These are phyloP conservation scores for Monilinia laxa DNA, from an alignment of 2,329 filamentous ascomycete species.

Conservation along the genomic window DNA sequence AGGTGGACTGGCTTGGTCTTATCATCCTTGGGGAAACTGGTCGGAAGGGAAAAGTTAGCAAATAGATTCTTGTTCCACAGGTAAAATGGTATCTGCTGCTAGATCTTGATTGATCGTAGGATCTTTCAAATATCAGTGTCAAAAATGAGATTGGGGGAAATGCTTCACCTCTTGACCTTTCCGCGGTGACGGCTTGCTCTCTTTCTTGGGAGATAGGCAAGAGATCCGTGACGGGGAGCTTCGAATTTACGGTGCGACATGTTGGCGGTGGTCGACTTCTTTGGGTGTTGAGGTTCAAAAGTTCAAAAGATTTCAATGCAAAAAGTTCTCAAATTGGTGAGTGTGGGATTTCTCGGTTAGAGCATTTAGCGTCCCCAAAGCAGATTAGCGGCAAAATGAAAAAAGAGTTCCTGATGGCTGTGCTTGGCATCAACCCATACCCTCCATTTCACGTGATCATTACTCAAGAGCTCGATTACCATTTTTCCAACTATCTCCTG, in stretches of 20 bases:
- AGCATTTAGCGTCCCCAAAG: not conserved
- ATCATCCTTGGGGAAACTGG: conserved; percentile 98
- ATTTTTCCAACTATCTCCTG: not conserved
- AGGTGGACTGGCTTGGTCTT: conserved; percentile 99
- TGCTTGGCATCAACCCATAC: not conserved
- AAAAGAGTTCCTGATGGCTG: not conserved
- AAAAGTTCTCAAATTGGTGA: conserved; percentile 22
- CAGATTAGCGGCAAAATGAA: not conserved
- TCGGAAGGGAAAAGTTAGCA: conserved; percentile 21
- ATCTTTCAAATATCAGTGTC: conserved; percentile 25
- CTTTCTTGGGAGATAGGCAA: conserved; percentile 88
- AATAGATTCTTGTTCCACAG: not conserved
- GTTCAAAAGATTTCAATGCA: conserved; percentile 14
- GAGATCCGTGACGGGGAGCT: conserved; percentile 90
- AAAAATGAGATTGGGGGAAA: conserved; percentile 20
- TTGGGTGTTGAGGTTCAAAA: conserved; percentile 23
- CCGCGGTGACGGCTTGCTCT: conserved; percentile 90
- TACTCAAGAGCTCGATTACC: not conserved
- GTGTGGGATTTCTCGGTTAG: conserved; percentile 23
- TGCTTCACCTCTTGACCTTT: conserved; percentile 94
- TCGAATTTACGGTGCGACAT: conserved; percentile 41
- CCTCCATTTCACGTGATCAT: not conserved
- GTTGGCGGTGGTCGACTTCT: conserved; percentile 23
- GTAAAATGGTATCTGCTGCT: not conserved
- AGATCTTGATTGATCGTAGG: not conserved